Conservation (phyloP, 352 stramenopile genomes). For the Globisporangium sylvaticum region DNA sequence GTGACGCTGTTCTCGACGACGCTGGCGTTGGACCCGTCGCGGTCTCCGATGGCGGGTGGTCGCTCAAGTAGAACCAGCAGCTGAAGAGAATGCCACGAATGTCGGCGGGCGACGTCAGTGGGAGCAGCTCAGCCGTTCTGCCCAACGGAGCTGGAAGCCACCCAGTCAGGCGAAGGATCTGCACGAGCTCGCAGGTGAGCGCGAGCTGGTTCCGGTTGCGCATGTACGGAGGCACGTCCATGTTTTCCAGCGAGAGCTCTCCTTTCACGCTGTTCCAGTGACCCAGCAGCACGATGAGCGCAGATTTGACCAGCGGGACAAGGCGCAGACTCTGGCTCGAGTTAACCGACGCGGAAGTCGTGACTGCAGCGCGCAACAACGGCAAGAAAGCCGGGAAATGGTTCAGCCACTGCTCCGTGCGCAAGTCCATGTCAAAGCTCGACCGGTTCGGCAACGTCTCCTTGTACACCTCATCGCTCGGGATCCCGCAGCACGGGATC, state of each 20-base stretch:
- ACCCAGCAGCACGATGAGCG: slow-evolving; percentile 65
- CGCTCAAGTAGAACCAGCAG: slow-evolving; percentile 81
- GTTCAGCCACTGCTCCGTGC: slow-evolving; percentile 81
- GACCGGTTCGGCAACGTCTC: slow-evolving; percentile 78
- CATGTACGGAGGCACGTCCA: slow-evolving; percentile 80
- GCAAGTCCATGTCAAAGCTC: slow-evolving; percentile 75
- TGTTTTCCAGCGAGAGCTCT: slow-evolving; percentile 57
- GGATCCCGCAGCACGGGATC: slow-evolving; percentile 72
- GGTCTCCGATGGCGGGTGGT: slow-evolving; percentile 53
- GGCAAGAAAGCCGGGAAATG: slow-evolving; percentile 75
- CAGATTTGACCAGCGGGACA: slow-evolving; percentile 71
- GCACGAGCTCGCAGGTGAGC: slow-evolving; percentile 61
- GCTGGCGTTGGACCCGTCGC: slow-evolving; percentile 31
- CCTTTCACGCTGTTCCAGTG: slow-evolving; percentile 84
- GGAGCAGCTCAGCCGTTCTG: slow-evolving; percentile 55
- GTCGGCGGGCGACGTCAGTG: slow-evolving; percentile 58
- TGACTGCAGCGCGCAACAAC: slow-evolving; percentile 43
- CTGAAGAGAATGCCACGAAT: slow-evolving; percentile 78
- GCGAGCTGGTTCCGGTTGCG: slow-evolving; percentile 66
- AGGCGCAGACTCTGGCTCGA: slow-evolving; percentile 51
- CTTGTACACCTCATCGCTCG: slow-evolving; percentile 80
- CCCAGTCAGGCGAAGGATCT: slow-evolving; percentile 44
- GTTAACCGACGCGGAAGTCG: slow-evolving; percentile 29
- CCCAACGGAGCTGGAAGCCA: slow-evolving; percentile 62
- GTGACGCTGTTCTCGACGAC: slow-evolving; percentile 40